A percentile compares a stretch with the other conserved stretches of the same genome.
Conservation (phyloP, 179 eudicot genomes). For the Beta corolliflora region DNA sequence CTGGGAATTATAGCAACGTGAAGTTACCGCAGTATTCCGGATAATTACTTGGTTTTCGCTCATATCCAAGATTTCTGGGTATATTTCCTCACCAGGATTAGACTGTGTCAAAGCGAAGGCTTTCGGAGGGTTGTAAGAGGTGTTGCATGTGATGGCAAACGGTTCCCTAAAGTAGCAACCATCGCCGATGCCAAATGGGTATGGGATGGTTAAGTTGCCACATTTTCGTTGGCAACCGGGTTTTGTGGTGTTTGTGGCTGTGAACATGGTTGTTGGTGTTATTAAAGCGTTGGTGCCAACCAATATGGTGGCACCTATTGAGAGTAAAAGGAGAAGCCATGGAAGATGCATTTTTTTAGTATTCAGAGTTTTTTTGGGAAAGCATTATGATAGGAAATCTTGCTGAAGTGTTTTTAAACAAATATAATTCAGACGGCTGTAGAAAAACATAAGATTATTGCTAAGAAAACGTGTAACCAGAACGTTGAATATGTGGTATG, state of each 20-base stretch:
- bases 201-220: constrained; percentile 34
- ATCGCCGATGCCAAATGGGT: constrained; percentile 34
- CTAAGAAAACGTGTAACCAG: too few relatives aligned
- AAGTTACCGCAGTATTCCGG: constrained; percentile 29
- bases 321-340: neutral
- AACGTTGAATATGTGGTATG: too few relatives aligned
- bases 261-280: constrained; percentile 6
- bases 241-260: constrained; percentile 22
- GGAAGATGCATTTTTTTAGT: neutral
- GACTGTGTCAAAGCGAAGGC: constrained; percentile 22
- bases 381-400: too few relatives aligned
- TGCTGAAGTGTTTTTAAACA: too few relatives aligned
- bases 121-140: constrained; percentile 31
- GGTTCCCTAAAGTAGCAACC: neutral
- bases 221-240: constrained; percentile 30
- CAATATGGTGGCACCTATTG: neutral
- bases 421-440: too few relatives aligned
- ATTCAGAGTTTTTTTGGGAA: too few relatives aligned
- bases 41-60: constrained; percentile 41
- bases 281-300: neutral
- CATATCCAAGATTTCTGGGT: constrained; percentile 35
- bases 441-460: too few relatives aligned
- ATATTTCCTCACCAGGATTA: neutral
- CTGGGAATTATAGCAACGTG: constrained; percentile 29
- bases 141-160: constrained; percentile 25